Base-by-base conservation (phyloP, 768 basidiomycete species). In the Tulasnella sp. region DNA sequence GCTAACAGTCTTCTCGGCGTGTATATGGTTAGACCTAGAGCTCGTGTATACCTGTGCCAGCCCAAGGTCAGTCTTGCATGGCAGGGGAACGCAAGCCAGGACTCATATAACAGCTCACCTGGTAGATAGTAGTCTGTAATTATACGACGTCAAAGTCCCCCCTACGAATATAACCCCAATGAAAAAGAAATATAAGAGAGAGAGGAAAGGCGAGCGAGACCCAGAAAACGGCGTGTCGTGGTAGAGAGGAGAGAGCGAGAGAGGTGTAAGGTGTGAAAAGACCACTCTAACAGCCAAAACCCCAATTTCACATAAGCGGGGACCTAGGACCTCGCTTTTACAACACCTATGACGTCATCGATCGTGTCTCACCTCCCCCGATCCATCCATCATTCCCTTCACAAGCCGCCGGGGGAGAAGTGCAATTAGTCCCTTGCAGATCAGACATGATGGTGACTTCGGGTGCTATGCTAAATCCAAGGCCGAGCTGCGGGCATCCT, bases 261-360 rank as follows among this genome's bases (percentile, higher is more conserved):
- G 39, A n/a, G 31, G 74, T 44, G 74, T 19, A 19, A 74, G 74
- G 74, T 40, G 74, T 42, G 44, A 36, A 48, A 36, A 75, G 75
- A n/a, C 16, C 36, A 75, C 62, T 68, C 62, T 68, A 68, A 68
- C 62, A 68, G 62, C 62, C 62, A 68, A 68, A 68, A 68, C 62
- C 62, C 62, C 62, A 68, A 68, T 68, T 68, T 68, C 62, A 31
- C 62, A 68, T 27, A 68, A 27, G 27, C 62, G 62, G 62, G 31
- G 62, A 68, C 62, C 27, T 62, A 10, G n/a, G 4, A 19, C 27
- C 52, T 52, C 52, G 52, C 52, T 52, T 7, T 52, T n/a, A 10
- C 52, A 52, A n/a, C 52, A 52, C 52, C 6, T n/a, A 52, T 52
- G 52, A 52, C 52, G 52, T 52, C 52, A 52, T n/a, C n/a, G 24